Percentiles rank a stretch among this genome's conserved stretches.
Evolutionary conservation across 176 grass and related monocot genomes (phyloP).

Genomic region (Musa troglodytarum): DNA sequence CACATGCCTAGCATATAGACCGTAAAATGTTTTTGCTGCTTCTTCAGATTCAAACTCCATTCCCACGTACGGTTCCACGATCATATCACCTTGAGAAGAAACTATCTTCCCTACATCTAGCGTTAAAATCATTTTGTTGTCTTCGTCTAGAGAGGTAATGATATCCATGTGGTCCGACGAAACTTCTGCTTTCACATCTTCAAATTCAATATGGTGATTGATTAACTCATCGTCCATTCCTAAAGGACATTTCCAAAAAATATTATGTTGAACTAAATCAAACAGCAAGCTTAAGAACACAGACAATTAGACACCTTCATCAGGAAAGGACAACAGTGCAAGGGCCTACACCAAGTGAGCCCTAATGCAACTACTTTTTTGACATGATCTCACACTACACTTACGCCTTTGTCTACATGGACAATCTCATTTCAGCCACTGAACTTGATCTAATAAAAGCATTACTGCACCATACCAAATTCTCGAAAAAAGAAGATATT

Average conservation of each 20-base stretch:
- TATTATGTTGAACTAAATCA: background rate
- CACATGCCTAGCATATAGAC: slow-evolving; percentile 33
- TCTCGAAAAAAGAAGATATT: too few species aligned
- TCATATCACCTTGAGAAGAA: slow-evolving; percentile 34
- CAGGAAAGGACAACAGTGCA: background rate
- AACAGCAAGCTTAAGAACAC: background rate
- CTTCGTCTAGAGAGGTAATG: slow-evolving; percentile 13
- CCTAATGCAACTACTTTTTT: too few species aligned
- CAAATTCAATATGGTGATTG: background rate
- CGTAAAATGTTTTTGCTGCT: slow-evolving; percentile 52
- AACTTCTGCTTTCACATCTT: slow-evolving; percentile 28
- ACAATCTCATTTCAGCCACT: too few species aligned
- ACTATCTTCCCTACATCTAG: slow-evolving; percentile 26
- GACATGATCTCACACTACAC: too few species aligned
- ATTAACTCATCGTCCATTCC: slow-evolving; percentile 13
- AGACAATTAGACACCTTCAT: background rate
- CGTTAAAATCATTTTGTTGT: background rate
- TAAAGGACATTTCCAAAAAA: slow-evolving; percentile 1
- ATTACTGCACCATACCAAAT: too few species aligned
- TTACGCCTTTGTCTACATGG: too few species aligned
- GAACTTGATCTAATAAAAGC: too few species aligned
- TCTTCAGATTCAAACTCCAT: slow-evolving; percentile 68
- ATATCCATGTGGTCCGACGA: slow-evolving; percentile 11
- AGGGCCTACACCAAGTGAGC: too few species aligned
- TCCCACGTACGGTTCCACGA: slow-evolving; percentile 48